Evolutionary conservation across 2,329 filamentous ascomycete genomes (phyloP).

Genomic region (Aspergillus sp.): DNA sequence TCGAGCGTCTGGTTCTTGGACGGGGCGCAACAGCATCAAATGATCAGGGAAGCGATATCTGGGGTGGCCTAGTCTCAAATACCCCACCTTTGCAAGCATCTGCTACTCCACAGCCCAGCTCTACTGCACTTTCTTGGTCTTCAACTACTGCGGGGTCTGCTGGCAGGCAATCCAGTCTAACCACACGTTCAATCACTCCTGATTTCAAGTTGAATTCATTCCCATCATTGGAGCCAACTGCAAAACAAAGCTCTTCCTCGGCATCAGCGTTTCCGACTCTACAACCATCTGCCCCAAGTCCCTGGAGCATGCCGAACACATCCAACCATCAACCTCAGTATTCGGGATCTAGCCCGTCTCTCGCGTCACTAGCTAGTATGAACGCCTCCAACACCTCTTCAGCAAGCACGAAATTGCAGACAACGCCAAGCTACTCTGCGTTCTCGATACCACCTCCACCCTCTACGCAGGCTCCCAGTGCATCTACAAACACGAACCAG

Average conservation of each 20-base stretch:
- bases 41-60: constrained; percentile 31
- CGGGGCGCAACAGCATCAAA: constrained; percentile 45
- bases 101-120: constrained; percentile 20
- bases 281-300: constrained; percentile 30
- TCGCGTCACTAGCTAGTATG: constrained; percentile 29
- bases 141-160: constrained; percentile 25
- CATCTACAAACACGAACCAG: constrained; percentile 19
- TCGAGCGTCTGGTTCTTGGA: constrained; percentile 86
- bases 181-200: constrained; percentile 51
- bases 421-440: constrained; percentile 32
- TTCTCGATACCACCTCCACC: constrained; percentile 46
- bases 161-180: constrained; percentile 24
- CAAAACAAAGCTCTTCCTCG: constrained; percentile 33
- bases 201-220: constrained; percentile 51
- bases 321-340: constrained; percentile 15
- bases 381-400: constrained; percentile 18
- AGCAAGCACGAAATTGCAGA: constrained; percentile 17
- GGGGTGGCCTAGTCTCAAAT: constrained; percentile 33
- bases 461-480: constrained; percentile 21
- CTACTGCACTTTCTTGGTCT: constrained; percentile 45
- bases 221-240: constrained; percentile 45
- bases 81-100: constrained; percentile 27
- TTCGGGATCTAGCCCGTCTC: constrained; percentile 18
- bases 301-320: constrained; percentile 18
- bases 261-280: constrained; percentile 25